These are phyloP conservation scores for Hirsutella rhossiliensis DNA, from an alignment of 2,329 filamentous ascomycete genomes.

Conservation along the genomic window DNA sequence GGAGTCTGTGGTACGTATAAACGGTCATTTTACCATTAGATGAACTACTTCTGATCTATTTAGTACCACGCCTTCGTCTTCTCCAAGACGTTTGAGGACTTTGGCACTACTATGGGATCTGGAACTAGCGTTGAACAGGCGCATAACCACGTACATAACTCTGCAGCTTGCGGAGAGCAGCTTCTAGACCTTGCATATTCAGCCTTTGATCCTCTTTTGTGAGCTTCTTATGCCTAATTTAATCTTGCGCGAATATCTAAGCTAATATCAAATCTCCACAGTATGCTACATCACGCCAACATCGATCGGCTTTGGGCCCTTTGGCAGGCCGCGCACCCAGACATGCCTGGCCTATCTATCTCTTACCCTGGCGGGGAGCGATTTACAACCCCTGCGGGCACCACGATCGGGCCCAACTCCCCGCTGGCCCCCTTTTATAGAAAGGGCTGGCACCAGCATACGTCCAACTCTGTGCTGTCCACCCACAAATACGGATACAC, in stretches of 20 bases:
- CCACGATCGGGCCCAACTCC: not conserved
- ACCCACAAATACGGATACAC: not conserved
- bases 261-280: not conserved
- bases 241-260: not conserved
- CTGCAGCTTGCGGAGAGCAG: not conserved
- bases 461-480: not conserved
- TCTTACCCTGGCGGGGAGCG: not conserved
- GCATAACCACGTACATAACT: not conserved
- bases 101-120: not conserved
- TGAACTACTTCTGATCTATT: too few relatives aligned
- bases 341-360: not conserved
- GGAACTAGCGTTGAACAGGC: not conserved
- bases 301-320: not conserved
- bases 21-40: too few relatives aligned
- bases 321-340: not conserved
- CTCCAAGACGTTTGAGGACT: not conserved
- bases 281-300: not conserved
- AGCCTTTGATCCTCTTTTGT: not conserved
- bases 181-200: not conserved
- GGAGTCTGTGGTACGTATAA: not conserved
- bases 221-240: too few relatives aligned
- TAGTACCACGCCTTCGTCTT: not conserved
- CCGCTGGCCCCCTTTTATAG: not conserved
- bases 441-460: not conserved
- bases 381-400: not conserved